These are phyloP conservation scores for Cardamine resedifolia DNA, from an alignment of 345 rosid genomes.

Conservation along the genomic window DNA sequence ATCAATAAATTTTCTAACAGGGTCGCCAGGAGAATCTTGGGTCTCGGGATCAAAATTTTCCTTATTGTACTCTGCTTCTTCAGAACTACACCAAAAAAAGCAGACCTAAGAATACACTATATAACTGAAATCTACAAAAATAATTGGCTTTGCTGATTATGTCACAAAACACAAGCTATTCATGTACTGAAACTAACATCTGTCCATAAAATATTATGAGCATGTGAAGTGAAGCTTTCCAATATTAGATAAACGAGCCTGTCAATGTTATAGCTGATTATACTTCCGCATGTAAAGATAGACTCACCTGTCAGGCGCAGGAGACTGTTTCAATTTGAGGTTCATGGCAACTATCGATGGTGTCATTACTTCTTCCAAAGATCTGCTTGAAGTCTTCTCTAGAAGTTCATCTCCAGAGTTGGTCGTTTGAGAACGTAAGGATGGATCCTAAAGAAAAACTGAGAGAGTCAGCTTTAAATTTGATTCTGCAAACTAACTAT, in stretches of 20 bases:
- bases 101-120: constrained; percentile 9
- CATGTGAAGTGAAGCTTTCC: not conserved
- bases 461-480: constrained; percentile 24
- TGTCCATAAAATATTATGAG: not conserved
- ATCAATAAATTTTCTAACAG: constrained; percentile 79
- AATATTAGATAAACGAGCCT: not conserved
- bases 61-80: constrained; percentile 59
- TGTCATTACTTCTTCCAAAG: constrained; percentile 62
- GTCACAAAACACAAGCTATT: not conserved
- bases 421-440: constrained; percentile 48
- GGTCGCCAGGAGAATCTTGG: constrained; percentile 60
- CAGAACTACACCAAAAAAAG: constrained; percentile 43
- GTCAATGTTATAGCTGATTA: not conserved
- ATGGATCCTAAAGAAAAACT: constrained; percentile 49
- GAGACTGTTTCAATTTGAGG: constrained; percentile 64
- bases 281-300: constrained; percentile 12
- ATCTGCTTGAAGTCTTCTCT: constrained; percentile 52
- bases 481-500: constrained; percentile 8
- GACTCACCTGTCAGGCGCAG: constrained; percentile 48
- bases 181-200: constrained; percentile 10
- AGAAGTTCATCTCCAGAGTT: constrained; percentile 46
- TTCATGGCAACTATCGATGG: constrained; percentile 72
- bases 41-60: constrained; percentile 50
- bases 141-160: constrained; percentile 24
- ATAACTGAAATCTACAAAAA: not conserved